These are phyloP conservation scores for Penicillium goetzii DNA, from an alignment of 495 filamentous ascomycete species.

Conservation along the genomic window DNA sequence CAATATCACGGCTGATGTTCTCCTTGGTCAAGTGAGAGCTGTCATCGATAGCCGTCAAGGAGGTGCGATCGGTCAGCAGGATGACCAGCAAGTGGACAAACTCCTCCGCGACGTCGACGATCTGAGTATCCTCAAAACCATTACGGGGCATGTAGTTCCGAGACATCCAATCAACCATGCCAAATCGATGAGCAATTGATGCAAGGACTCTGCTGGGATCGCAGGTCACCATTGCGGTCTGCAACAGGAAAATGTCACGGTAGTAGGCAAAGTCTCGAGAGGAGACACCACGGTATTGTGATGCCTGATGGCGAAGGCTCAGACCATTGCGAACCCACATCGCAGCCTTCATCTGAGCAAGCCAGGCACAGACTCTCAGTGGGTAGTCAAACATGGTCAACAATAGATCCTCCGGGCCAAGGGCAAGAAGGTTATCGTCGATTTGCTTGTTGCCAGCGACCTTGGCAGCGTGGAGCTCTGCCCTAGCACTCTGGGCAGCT, in stretches of 20 bases:
- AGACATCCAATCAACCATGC: constrained; percentile 86
- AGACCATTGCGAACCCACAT: constrained; percentile 99
- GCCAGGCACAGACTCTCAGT: constrained; percentile 89
- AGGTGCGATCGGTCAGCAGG: constrained; percentile 82
- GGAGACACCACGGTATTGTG: constrained; percentile 83
- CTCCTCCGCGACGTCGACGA: constrained; percentile 91
- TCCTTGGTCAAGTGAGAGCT: constrained; percentile 65
- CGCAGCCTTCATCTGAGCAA: constrained; percentile 95
- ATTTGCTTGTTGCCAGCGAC: constrained; percentile 14
- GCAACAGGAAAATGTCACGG: constrained; percentile 91
- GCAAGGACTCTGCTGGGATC: constrained; percentile 83
- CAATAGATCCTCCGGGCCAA: constrained; percentile 72
- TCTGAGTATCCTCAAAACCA: constrained; percentile 80
- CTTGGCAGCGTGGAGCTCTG: constrained; percentile 28
- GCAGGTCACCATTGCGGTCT: constrained; percentile 86
- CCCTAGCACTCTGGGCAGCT: constrained; percentile 51
- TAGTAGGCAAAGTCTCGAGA: constrained; percentile 91
- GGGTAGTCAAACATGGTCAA: constrained; percentile 92
- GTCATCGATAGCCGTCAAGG: constrained; percentile 71
- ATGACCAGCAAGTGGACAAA: constrained; percentile 93
- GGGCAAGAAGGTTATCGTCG: constrained; percentile 28
- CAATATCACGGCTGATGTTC: constrained; percentile 84
- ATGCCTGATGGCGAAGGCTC: constrained; percentile 91
- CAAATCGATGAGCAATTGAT: constrained; percentile 88
- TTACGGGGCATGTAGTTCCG: constrained; percentile 71